Base-by-base conservation (phyloP, 257 asterid genomes). In the Anisodus tanguticus region DNA sequence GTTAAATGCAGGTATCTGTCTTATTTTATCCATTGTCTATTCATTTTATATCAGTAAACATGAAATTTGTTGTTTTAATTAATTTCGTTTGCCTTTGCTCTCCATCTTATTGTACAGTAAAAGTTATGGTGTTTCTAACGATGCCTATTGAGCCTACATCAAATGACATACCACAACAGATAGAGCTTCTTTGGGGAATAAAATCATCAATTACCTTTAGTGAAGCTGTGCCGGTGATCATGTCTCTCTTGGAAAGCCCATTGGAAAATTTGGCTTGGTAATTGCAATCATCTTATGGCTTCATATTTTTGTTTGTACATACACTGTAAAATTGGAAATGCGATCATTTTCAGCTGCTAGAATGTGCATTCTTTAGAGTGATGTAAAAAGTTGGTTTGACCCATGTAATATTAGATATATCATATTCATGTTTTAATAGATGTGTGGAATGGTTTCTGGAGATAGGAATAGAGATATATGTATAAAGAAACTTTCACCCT, bases 91-190 rank as follows among this genome's bases (percentile, higher is more conserved):
- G 35, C 63, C 31, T 74, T 51, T 26, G 9, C 64, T 53, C 31
- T 74, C 13, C 55, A 51, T 51, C 77, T 49, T 19, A 13, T 62
- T 82, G 13, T 88, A 91, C 93, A 97, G 99, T 95, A 87, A 97
- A 97, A 88, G 92, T 93, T 83, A 84, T 97, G 90, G 99, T 97
- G 88, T 95, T 94, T 85, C 93, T 97, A 39, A 92, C 99, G 0
- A 94, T 94, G 99, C 99, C 98, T 16, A 82, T 97, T 35, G 99
- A 97, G 89, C 92, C 95, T 37, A 74, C 94, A 9, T 94, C 99
- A 5, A 51, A 70, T 85, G 98, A 93, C 83, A 92, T 93, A 83
- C 86, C 94, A 7, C 97, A 91, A 87, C 99, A 97, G 92, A 92
- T 92, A 43, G 99, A 95, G 91, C 90, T 87, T 88, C 93, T 97